Conservation (phyloP, 2,329 filamentous ascomycete genomes). For the Byssochlamys sp. region DNA sequence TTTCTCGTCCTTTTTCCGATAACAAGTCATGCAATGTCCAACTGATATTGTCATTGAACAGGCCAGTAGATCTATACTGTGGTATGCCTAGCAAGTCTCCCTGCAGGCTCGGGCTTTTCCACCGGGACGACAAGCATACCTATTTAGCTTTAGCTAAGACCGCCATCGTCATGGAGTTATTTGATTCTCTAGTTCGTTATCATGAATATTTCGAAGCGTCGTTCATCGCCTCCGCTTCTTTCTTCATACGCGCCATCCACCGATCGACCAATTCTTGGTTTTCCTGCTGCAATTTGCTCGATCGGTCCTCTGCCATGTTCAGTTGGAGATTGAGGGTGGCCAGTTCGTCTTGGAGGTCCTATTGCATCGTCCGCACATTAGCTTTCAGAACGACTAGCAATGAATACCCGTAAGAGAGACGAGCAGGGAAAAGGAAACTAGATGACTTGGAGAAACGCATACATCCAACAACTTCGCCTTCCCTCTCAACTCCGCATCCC, state of each 20-base stretch:
- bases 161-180: background rate
- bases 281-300: constrained; percentile 63
- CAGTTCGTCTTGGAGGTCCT: constrained; percentile 87
- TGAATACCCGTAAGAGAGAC: constrained; percentile 3
- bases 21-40: background rate
- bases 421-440: background rate
- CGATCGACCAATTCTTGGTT: constrained; percentile 82
- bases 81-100: background rate
- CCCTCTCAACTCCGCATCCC: constrained; percentile 72
- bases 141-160: background rate
- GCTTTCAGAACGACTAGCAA: background rate
- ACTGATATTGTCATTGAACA: background rate
- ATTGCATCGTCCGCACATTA: constrained; percentile 3
- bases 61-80: background rate
- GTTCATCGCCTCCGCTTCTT: constrained; percentile 85
- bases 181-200: constrained; percentile 3
- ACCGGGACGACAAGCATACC: background rate
- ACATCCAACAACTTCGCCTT: constrained; percentile 77
- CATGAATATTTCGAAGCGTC: constrained; percentile 40
- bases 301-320: constrained; percentile 70
- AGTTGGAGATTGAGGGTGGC: constrained; percentile 78
- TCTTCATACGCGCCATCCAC: constrained; percentile 80
- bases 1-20: background rate
- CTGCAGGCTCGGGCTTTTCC: background rate
- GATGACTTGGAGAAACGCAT: constrained; percentile 10